A percentile compares a stretch with the other conserved stretches of the same genome.
phyloP scores from a whole-genome alignment of 805 yeast genomes.

The Candida ascalaphidarum region DNA sequence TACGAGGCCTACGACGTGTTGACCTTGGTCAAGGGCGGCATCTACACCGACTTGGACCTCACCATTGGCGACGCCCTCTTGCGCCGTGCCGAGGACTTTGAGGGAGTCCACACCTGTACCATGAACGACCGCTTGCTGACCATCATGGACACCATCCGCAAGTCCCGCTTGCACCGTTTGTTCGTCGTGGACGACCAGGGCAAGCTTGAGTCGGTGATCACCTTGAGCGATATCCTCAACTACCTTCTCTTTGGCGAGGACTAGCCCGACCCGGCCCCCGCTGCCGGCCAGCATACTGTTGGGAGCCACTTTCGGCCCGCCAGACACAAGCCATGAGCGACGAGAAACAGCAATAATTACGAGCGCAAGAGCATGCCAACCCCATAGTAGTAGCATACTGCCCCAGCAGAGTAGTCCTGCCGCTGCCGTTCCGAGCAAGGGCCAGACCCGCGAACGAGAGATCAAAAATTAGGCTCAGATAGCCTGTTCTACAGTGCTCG shows the following conservation, averaged over 20 bases:
- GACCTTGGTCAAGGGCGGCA: slow-evolving; percentile 88
- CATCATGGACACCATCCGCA: slow-evolving; percentile 86
- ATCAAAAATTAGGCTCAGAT: too few species aligned
- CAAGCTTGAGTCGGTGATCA: slow-evolving; percentile 70
- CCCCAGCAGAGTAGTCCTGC: too few species aligned
- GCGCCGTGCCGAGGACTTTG: slow-evolving; percentile 92
- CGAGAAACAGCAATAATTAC: too few species aligned
- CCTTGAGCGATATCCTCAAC: slow-evolving; percentile 82
- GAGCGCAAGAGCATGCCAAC: too few species aligned
- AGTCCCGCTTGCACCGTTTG: slow-evolving; percentile 83
- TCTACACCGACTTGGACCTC: slow-evolving; percentile 80
- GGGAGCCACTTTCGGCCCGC: too few species aligned
- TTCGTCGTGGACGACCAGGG: slow-evolving; percentile 87
- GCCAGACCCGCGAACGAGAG: too few species aligned
- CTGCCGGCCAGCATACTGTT: too few species aligned
- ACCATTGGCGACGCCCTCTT: slow-evolving; percentile 94
- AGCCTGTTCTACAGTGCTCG: too few species aligned
- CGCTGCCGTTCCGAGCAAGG: too few species aligned
- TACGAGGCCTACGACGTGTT: slow-evolving; percentile 95
- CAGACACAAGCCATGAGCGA: too few species aligned
- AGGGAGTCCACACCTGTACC: slow-evolving; percentile 96
- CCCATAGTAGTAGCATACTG: too few species aligned
- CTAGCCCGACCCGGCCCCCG: too few species aligned
- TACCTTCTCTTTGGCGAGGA: slow-evolving; percentile 66
- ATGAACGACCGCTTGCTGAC: slow-evolving; percentile 78